Percentiles rank a stretch among this genome's conserved stretches.
phyloP scores from a whole-genome alignment of 306 rosid species.

The Medicago arabica region DNA sequence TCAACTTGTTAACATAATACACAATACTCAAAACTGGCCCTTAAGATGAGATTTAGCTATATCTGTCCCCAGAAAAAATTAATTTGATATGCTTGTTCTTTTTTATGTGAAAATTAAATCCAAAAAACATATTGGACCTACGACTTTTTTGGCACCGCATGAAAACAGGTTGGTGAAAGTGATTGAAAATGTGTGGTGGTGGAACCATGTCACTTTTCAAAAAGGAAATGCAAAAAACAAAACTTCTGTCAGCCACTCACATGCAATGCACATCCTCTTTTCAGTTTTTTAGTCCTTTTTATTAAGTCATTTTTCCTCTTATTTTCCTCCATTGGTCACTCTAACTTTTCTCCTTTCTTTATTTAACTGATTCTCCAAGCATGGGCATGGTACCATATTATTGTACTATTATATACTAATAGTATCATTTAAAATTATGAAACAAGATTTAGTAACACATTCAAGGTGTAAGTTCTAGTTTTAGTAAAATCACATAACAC shows the following conservation, averaged over 20 bases:
- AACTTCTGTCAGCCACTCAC: conserved; percentile 61
- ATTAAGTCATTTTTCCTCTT: not conserved
- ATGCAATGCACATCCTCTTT: conserved; percentile 44
- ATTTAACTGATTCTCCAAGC: conserved; percentile 14
- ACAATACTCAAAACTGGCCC: not conserved
- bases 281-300: conserved; percentile 12
- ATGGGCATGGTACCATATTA: conserved; percentile 12
- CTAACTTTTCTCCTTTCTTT: not conserved
- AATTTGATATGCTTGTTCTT: too few relatives aligned
- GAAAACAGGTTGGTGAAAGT: conserved; percentile 17
- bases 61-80: too few relatives aligned
- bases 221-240: conserved; percentile 42
- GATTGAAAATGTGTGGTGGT: conserved; percentile 38
- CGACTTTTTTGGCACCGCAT: conserved; percentile 38
- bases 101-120: not conserved
- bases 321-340: not conserved
- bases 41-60: not conserved
- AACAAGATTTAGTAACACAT: not conserved
- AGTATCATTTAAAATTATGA: conserved; percentile 2
- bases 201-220: conserved; percentile 39
- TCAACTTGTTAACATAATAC: not conserved
- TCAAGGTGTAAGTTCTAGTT: not conserved
- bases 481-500: conserved; percentile 36
- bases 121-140: conserved; percentile 23
- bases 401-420: too few relatives aligned